phyloP scores from a whole-genome alignment of 1,139 yeast species.

The Scheffersomyces segobiensis region DNA sequence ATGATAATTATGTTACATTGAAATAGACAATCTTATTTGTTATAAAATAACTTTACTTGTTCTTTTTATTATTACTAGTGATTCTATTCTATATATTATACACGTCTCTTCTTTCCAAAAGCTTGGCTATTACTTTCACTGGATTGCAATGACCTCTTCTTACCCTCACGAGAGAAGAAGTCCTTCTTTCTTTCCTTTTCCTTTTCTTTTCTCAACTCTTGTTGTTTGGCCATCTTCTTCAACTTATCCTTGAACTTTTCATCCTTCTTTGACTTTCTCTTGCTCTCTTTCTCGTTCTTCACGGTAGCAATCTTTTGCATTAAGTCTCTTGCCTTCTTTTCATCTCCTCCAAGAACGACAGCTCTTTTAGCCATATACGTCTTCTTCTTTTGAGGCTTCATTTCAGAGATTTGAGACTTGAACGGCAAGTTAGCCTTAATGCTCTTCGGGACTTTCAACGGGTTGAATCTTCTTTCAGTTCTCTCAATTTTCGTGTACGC shows the following conservation, averaged over 20 bases:
- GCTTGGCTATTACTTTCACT: slow-evolving; percentile 39
- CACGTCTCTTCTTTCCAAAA: slow-evolving; percentile 32
- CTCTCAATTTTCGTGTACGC: slow-evolving; percentile 82
- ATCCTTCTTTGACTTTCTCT: slow-evolving; percentile 71
- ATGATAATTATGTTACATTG: neutral
- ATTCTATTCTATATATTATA: slow-evolving; percentile 5
- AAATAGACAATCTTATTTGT: neutral
- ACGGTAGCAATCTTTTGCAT: slow-evolving; percentile 85
- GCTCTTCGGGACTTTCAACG: slow-evolving; percentile 80
- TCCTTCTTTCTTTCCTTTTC: slow-evolving; percentile 87
- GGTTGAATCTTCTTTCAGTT: slow-evolving; percentile 81
- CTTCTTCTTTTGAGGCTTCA: slow-evolving; percentile 85
- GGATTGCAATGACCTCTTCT: slow-evolving; percentile 56
- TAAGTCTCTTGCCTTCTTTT: slow-evolving; percentile 87
- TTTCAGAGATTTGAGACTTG: slow-evolving; percentile 82
- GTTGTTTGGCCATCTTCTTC: slow-evolving; percentile 72
- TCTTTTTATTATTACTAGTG: neutral
- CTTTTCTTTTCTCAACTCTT: slow-evolving; percentile 69
- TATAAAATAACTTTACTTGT: neutral
- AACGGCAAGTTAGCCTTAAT: slow-evolving; percentile 81
- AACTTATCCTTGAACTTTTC: slow-evolving; percentile 76
- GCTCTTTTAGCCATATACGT: slow-evolving; percentile 91
- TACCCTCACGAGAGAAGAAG: slow-evolving; percentile 72
- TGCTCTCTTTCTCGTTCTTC: slow-evolving; percentile 81
- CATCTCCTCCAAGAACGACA: slow-evolving; percentile 88